phyloP scores from a whole-genome alignment of 352 stramenopile species.

The Globisporangium uncinulatum region DNA sequence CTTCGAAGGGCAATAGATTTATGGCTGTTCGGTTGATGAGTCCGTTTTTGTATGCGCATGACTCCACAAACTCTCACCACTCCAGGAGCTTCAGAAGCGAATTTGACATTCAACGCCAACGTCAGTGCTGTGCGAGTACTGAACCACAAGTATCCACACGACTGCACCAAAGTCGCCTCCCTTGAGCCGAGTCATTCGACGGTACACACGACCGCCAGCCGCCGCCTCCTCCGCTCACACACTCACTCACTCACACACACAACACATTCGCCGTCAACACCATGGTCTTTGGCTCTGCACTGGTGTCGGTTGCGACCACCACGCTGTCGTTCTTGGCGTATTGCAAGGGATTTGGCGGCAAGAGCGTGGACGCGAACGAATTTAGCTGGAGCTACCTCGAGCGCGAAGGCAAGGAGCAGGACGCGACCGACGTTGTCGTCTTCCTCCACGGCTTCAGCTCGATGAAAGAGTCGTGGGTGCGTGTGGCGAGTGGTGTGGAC shows the following conservation, averaged over 20 bases:
- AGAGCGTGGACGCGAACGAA: conserved; percentile 35
- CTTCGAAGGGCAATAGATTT: too few species aligned
- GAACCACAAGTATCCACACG: too few species aligned
- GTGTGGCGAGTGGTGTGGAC: conserved; percentile 42
- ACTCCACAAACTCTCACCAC: too few species aligned
- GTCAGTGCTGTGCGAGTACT: too few species aligned
- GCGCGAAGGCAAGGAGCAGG: conserved; percentile 29
- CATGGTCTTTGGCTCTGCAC: conserved; percentile 20
- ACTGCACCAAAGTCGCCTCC: too few species aligned
- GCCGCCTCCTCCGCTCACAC: neutral
- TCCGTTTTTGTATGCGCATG: too few species aligned
- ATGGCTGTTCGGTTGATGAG: too few species aligned
- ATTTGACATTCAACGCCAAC: too few species aligned
- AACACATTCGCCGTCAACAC: neutral
- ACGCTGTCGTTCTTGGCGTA: conserved; percentile 49
- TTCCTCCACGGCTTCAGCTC: conserved; percentile 74
- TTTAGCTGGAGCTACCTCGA: conserved; percentile 79
- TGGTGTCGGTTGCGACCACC: conserved; percentile 26
- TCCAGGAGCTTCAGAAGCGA: too few species aligned
- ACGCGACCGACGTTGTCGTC: conserved; percentile 43
- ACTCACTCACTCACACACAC: neutral
- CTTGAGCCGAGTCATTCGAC: too few species aligned
- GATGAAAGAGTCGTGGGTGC: conserved; percentile 62
- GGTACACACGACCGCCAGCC: too few species aligned
- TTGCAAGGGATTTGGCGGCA: conserved; percentile 42